Base-by-base conservation (phyloP, 805 yeast species). In the Candida khao-thaluensis region DNA sequence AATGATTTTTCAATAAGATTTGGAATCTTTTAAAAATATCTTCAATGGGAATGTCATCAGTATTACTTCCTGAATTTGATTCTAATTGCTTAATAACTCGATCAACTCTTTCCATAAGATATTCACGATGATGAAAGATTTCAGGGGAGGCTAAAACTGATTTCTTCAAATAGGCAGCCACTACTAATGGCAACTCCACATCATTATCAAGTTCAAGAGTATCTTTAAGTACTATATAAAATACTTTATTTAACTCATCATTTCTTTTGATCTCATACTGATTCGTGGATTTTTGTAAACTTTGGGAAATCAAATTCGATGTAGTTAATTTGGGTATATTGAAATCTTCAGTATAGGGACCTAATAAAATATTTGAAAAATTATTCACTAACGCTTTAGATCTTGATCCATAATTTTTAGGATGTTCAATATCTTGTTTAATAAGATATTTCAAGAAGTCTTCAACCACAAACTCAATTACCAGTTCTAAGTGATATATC, bases 291-390 rank as follows among this genome's bases (percentile, higher is more conserved):
- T 34, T 11, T 14, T 40, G 5, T 20, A 35, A 30, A 3, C 35
- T 39, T 16, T 30, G 26, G 4, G 11, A 14, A 16, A 40, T 7
- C 24, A 42, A 35, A 3, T 28, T 12, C 11, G 49, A 34, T 3
- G 63, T 56, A 14, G 43, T 40, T 29, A 45, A 24, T n/a, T 28
- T 35, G 3, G 55, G 42, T n/a, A 40, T 34, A 6, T 41, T 45
- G 22, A 37, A 44, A 1, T 36, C 27, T 11, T 41, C 16, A n/a
- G 43, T 30, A 14, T 49, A 36, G 1, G 62, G 56, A 2, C 57
- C 59, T 27, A 57, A 41, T 14, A 59, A 44, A 15, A 51, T 38
- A 7, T 38, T 37, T 17, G 48, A 49, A 34, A 54, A 46, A 15
- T 42, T 40, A 17, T 40, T 38, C 2, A 45, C 20, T 26, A 46